Evolutionary conservation across 257 asterid species (phyloP).

Genomic region (Jacaranda copaia): DNA sequence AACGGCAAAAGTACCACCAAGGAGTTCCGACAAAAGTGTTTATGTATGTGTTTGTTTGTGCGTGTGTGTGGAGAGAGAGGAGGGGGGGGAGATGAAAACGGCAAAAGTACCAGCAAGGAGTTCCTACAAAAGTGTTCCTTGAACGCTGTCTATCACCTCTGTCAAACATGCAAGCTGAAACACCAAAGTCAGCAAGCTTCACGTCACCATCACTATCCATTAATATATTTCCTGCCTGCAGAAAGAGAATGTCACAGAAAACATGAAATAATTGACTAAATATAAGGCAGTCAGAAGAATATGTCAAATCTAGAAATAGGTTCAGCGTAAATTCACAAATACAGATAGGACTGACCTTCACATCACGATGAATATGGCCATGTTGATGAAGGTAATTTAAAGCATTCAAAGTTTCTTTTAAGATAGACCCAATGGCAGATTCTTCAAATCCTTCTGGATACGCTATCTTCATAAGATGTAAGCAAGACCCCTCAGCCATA

Average conservation of each 20-base stretch:
- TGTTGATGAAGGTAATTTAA: constrained; percentile 92
- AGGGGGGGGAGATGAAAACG: constrained; percentile 18
- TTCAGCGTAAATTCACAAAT: constrained; percentile 20
- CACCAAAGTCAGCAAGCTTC: constrained; percentile 99
- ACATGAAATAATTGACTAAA: constrained; percentile 22
- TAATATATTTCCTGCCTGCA: constrained; percentile 96
- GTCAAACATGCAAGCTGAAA: constrained; percentile 97
- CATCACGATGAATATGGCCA: constrained; percentile 98
- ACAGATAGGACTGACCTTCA: constrained; percentile 66
- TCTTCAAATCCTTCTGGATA: constrained; percentile 98
- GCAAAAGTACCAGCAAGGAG: constrained; percentile 92
- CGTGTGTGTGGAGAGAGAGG: background rate
- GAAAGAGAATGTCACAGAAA: constrained; percentile 34
- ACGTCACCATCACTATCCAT: constrained; percentile 86
- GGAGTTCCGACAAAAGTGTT: too few species aligned
- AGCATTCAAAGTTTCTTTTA: constrained; percentile 97
- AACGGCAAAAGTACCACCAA: too few species aligned
- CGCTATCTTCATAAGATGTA: constrained; percentile 96
- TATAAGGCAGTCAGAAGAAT: constrained; percentile 6
- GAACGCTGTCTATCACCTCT: constrained; percentile 97
- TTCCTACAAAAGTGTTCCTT: constrained; percentile 97
- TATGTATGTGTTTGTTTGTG: too few species aligned
- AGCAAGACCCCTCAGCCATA: constrained; percentile 99
- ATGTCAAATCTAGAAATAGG: constrained; percentile 30
- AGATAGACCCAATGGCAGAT: constrained; percentile 81